Base-by-base conservation (phyloP, 148 eudicot species). In the Spergularia marina region DNA sequence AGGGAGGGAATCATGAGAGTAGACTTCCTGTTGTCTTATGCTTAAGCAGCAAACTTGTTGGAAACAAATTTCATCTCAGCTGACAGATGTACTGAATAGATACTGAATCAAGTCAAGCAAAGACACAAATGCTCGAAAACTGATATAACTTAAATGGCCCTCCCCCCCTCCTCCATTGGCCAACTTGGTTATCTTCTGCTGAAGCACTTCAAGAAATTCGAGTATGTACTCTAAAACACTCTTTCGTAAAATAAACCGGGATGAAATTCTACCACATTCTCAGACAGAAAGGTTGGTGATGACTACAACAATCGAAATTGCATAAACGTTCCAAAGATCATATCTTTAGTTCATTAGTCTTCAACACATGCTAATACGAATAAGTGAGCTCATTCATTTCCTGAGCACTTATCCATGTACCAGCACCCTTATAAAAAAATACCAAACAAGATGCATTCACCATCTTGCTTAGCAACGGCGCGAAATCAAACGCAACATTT, bases 361-460 rank as follows among this genome's bases (percentile, higher is more conserved):
- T 60, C 63, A 56, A 62, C 65, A 79, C 75, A 71, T n/a, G 39
- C 47, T 54, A 65, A 39, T 11, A 55, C 11, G 16, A 30, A 44
- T 36, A 64, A 40, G n/a, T 72, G 64, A 55, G 76, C 6, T 4
- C 41, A 66, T 72, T 55, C 25, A 23, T 23, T 23, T 23, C 44
- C 44, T 55, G 59, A 30, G 49, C 12, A 60, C 30, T 71, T 2
- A 55, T 25, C 72, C 57, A 55, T 13, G 17, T 23, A 56, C 52
- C 59, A 69, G 62, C 55, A 30, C 53, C 60, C 41, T 66, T 56
- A 66, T 59, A 13, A 20, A 49, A 57, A 65, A 71, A 62, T 20
- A 23, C 73, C 63, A 55, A 58, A 63, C 47, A 69, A n/a, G 62
- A n/a, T 25, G n/a, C 75, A 62, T 34, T 70, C 53, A 76, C 71